Conservation (phyloP, 495 filamentous ascomycete species). For the Podospora comata region DNA sequence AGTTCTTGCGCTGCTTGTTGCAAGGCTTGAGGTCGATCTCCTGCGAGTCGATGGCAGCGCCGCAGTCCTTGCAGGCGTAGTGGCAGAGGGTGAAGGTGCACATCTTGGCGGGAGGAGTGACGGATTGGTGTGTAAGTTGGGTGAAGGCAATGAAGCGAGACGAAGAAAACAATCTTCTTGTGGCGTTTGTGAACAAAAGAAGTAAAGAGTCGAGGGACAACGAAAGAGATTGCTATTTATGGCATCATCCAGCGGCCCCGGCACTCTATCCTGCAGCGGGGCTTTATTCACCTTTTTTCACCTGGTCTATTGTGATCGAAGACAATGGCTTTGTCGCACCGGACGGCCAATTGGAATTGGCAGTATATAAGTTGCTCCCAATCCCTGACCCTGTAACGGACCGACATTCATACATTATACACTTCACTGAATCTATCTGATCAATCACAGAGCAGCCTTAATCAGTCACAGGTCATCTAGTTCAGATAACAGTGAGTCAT, state of each 20-base stretch:
- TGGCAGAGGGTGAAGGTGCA: slow-evolving; percentile 4
- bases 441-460: neutral
- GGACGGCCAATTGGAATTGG: neutral
- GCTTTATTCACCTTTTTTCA: neutral
- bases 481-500: neutral
- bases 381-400: neutral
- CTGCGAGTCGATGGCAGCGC: neutral
- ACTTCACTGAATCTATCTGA: neutral
- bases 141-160: neutral
- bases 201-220: neutral
- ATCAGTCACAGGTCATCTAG: neutral
- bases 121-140: neutral
- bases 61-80: neutral
- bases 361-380: neutral
- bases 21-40: neutral
- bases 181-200: neutral
- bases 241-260: neutral
- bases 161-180: neutral
- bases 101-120: neutral
- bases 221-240: neutral
- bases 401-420: too few species aligned
- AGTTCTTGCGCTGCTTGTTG: slow-evolving; percentile 1
- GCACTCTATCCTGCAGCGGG: neutral
- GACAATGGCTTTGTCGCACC: neutral
- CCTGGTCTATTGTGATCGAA: neutral